Base-by-base conservation (phyloP, 2,329 filamentous ascomycete genomes). In the Ceratocystiopsis sp. region DNA sequence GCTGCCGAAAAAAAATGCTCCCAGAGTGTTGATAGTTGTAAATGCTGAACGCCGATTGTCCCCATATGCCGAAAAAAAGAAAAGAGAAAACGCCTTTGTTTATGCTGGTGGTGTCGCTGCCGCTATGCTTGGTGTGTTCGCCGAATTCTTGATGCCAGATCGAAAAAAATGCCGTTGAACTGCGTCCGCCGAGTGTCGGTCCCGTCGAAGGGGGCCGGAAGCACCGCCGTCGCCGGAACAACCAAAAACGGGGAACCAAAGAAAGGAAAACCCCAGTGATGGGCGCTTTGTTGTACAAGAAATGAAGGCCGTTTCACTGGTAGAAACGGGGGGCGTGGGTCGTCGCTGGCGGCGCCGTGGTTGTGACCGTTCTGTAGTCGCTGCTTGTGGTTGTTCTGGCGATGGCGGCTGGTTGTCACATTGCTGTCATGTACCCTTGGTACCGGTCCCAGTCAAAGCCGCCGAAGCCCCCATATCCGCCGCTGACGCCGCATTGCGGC, bases 401-500 rank as follows among this genome's bases (percentile, higher is more conserved):
- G 56, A 58, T 60, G 50, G 63, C 57, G 58, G 62, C 56, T 75
- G 69, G 63, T 75, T 73, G 69, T 83, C 82, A 95, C 69, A 93
- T 93, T 51, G 80, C 86, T 49, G 84, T 79, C 52, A 84, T 73
- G 60, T 87, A 93, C 61, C 89, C 84, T 57, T 83, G 81, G 59
- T 82, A 85, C 53, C 81, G 72, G 60, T 84, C 84, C 84, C 85
- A 94, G 53, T 81, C 84, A 59, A 93, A 93, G 50, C 78, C 73
- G 52, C 82, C 84, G 59, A 93, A 93, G 50, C 78, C 73, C 52
- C 75, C 73, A 65, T 82, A 86, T 47, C 78, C 80, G 48, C 78
- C 68, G 57, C 79, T 80, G 46, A 86, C 75, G 54, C 85, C 84
- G 62, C 89, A 96, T 59, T 84, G 84, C 48, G 81, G 78, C 53